Percentiles rank a stretch among this genome's conserved stretches.
phyloP scores from a whole-genome alignment of 805 yeast species.

The Sugiyamaella americana region DNA sequence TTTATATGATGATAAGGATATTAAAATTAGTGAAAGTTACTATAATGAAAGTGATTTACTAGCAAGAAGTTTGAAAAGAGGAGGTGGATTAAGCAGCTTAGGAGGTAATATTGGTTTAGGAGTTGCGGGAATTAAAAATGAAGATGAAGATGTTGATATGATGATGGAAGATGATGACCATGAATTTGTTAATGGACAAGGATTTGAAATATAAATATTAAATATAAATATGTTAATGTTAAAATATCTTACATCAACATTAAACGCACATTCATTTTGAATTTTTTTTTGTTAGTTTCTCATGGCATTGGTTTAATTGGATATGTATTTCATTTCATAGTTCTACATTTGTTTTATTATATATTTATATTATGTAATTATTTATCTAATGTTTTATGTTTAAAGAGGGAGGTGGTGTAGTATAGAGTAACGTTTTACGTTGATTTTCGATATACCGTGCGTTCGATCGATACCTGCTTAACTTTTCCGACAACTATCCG shows the following conservation, averaged over 20 bases:
- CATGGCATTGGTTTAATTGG: too few relatives aligned
- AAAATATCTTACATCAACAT: too few relatives aligned
- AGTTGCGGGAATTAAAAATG: not conserved
- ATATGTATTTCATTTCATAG: too few relatives aligned
- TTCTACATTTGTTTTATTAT: too few relatives aligned
- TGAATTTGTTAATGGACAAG: constrained; percentile 80
- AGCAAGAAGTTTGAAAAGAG: constrained; percentile 16
- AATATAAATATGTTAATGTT: too few relatives aligned
- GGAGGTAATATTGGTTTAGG: constrained; percentile 4
- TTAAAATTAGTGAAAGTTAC: constrained; percentile 29
- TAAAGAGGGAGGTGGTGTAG: too few relatives aligned
- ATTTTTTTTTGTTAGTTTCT: not conserved
- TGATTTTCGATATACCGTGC: too few relatives aligned
- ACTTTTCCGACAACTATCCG: too few relatives aligned
- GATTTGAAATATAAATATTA: constrained; percentile 56
- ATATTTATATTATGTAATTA: too few relatives aligned
- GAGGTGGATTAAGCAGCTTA: constrained; percentile 12
- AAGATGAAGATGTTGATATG: constrained; percentile 26
- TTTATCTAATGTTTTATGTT: too few relatives aligned
- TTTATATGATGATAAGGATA: constrained; percentile 33
- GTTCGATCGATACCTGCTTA: too few relatives aligned
- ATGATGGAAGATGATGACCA: constrained; percentile 57
- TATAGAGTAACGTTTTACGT: too few relatives aligned
- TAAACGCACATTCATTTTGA: not conserved
- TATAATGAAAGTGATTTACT: constrained; percentile 27